Evolutionary conservation across 1,139 yeast species (phyloP).

Genomic region (Sugiyamaella grinbergsii): DNA sequence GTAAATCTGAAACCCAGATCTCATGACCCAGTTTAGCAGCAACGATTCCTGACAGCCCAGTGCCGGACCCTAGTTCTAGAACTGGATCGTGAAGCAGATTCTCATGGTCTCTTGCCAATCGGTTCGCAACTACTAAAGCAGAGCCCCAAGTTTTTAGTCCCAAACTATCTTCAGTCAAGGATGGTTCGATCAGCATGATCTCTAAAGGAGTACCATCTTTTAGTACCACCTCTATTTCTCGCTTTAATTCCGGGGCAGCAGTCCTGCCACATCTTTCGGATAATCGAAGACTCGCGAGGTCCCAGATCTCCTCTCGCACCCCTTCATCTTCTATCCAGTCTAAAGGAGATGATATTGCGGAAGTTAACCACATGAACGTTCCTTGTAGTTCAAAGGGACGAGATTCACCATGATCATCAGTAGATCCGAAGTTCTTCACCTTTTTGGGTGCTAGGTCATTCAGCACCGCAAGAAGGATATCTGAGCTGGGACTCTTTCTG

Average conservation of each 20-base stretch:
- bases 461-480: slow-evolving; percentile 7
- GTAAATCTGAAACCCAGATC: slow-evolving; percentile 72
- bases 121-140: slow-evolving; percentile 65
- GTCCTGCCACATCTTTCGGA: slow-evolving; percentile 86
- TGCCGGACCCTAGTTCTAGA: slow-evolving; percentile 89
- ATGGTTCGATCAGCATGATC: slow-evolving; percentile 71
- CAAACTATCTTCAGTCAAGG: slow-evolving; percentile 79
- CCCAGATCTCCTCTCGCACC: slow-evolving; percentile 50
- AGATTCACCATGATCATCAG: slow-evolving; percentile 25
- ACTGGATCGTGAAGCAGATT: slow-evolving; percentile 47
- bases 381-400: slow-evolving; percentile 38
- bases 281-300: slow-evolving; percentile 62
- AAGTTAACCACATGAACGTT: slow-evolving; percentile 63
- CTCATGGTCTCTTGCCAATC: slow-evolving; percentile 45
- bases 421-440: slow-evolving; percentile 56
- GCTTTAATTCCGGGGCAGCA: slow-evolving; percentile 71
- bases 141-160: slow-evolving; percentile 98
- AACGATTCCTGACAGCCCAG: slow-evolving; percentile 81
- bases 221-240: slow-evolving; percentile 46
- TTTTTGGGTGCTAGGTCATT: slow-evolving; percentile 46
- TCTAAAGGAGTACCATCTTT: slow-evolving; percentile 17
- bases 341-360: slow-evolving; percentile 59
- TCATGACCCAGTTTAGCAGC: slow-evolving; percentile 54
- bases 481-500: slow-evolving; percentile 3
- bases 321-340: slow-evolving; percentile 49